Conservation (phyloP, 345 rosid species). For the Camelina hispida region DNA sequence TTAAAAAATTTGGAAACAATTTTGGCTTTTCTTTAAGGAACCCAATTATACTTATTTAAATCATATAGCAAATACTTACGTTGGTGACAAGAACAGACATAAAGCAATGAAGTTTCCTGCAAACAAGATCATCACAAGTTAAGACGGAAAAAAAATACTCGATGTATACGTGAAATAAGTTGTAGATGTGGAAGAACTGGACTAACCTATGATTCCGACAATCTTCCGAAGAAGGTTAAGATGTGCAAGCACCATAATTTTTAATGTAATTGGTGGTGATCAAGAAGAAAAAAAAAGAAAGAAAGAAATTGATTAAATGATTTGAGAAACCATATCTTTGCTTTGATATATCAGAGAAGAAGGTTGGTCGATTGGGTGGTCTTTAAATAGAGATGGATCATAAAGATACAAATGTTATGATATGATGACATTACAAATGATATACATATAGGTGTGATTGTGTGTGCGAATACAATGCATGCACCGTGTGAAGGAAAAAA, state of each 20-base stretch:
- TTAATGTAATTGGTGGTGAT: background rate
- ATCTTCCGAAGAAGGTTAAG: constrained; percentile 50
- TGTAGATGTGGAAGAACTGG: background rate
- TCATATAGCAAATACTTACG: constrained; percentile 52
- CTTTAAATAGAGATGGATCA: constrained; percentile 10
- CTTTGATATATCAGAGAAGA: constrained; percentile 12
- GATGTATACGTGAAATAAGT: background rate
- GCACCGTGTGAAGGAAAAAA: constrained; percentile 6
- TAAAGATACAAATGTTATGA: constrained; percentile 13
- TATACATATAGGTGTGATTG: background rate
- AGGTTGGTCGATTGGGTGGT: constrained; percentile 14
- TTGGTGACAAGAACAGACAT: constrained; percentile 80
- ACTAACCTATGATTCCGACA: constrained; percentile 68
- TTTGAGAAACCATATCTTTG: constrained; percentile 9
- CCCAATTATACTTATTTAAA: background rate
- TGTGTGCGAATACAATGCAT: constrained; percentile 11
- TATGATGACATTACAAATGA: background rate
- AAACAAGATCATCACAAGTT: constrained; percentile 21
- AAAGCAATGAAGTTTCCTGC: constrained; percentile 83
- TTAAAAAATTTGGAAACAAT: background rate
- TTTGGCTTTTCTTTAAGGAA: background rate
- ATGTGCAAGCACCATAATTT: constrained; percentile 58
- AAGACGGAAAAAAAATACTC: background rate
- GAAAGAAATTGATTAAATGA: background rate
- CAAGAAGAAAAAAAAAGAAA: constrained; percentile 1